Evolutionary conservation across 2,329 filamentous ascomycete genomes (phyloP), one percentile per base, ranked within the genome.

Genomic region (Clarireedia hainanense): DNA sequence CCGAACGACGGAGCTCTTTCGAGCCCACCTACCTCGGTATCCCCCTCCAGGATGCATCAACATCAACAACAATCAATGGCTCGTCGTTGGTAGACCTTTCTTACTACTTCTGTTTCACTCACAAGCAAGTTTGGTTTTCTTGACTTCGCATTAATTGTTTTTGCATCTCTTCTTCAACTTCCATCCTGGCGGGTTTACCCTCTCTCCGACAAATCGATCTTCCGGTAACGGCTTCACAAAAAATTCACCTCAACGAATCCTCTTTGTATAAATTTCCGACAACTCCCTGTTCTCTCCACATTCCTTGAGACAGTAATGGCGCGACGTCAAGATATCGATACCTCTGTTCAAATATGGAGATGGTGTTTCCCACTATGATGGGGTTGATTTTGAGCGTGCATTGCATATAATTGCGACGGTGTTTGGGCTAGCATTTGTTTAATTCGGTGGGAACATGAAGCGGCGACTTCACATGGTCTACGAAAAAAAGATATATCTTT

Each of bases 1-100:
- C 94, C 94, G 54, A 88, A 83, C 64, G 96, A 92, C 56, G 91
- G 94, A 68, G 84, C 91, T 71, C 82, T 84, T 68, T 85, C 90
- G 56, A 95, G 90, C 76, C 92, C 92, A 64, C 90, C 92, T 26
- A 86, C 86, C 43, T 85, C 82, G 58, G 79, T 84, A 46, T 85
- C 81, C 46, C 83, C 83, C 60, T 76, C 76, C 68, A 76, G 81
- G 69, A 79, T 85, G 76, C 80, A 80, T 68, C 60, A 61, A 43
- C 59, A 65, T 58, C 52, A 54, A 43, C 52, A 49, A 34, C 46
- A 47, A 49, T 23, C 52, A 24, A 42, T 47, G 24, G 52, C 26
- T 26, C 67, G 67, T 50, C 63, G 65, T 50, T 69, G 67, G 65
- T 69, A 68, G 58, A 61, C 52, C 51, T 45, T 48, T 36, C 52